Evolutionary conservation across 2,329 filamentous ascomycete genomes (phyloP), one percentile per base, ranked within the genome.

Genomic region (Conoideocrella luteorostrata): DNA sequence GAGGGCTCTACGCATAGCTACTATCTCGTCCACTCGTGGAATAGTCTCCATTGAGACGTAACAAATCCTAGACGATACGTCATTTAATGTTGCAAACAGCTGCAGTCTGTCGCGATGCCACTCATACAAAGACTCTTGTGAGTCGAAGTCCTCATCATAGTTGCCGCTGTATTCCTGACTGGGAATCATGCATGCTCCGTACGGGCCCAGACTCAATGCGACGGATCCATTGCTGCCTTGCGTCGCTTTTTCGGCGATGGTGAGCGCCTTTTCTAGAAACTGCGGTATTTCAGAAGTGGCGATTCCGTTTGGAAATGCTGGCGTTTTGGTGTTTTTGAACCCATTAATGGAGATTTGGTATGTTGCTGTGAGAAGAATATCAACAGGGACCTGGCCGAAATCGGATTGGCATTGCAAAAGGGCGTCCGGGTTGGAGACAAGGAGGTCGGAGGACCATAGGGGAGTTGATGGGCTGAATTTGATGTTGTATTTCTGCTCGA

Each of bases 41-140:
- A 86, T 56, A 2, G 82, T 86, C 67, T 86, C 82, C 43, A 85
- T 76, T 0, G 81, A 79, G 33, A 85, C 58, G 50, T 75, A 75
- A 45, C 68, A 59, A 20, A 82, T 57, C 4, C 71, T 61, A n/a
- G 56, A 53, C 20, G 57, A 50, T n/a, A 71, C 46, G 2, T 57
- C 52, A 4, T 54, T 58, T 7, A 73, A 61, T 4, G 60, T 53
- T 2, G 60, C 52, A 48, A 84, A 83, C 7, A 80, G 54, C 1
- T 50, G 47, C 46, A 85, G 48, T 2, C 82, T 67, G 34, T 75
- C 65, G 11, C 62, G 44, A 60, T 86, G 82, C 78, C 81, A 86
- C 7, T 57, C 53, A 10, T 63, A 61, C 37, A 86, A 61, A 5
- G 65, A 58, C 4, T 67, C 62, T 28, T 66, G 58, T 1, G 61